Evolutionary conservation across 371 early-diverging fungal species (phyloP), one percentile per base, ranked within the genome.

Genomic region (Smittium culicis): DNA sequence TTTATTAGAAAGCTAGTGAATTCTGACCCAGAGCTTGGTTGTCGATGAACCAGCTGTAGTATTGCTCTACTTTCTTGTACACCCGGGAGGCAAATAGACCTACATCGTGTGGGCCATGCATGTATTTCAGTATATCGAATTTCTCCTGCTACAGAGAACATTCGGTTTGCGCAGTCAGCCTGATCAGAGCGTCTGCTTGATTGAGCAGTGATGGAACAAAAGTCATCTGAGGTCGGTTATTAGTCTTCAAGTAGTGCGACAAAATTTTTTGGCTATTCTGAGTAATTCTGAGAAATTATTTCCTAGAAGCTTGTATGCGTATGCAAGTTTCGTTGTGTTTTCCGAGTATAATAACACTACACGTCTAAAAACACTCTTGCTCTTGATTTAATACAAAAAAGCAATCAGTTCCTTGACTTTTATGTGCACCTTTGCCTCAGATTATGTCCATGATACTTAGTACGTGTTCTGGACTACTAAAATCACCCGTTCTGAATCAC

Each of bases 1-100:
- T 27, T 2, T 71, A 73, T 75, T 1, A 27, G 35, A 55, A 73
- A 72, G 24, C 24, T 17, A 34, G 75, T 73, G 17, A 72, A 75
- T 62, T 79, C 74, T 20, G 56, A 54, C 31, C 64, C 73, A 57
- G 16, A 32, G 3, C 73, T 74, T 29, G 33, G 34, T 71, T 73
- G 57, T 79, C 75, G 8, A 61, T 66, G 16, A 56, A 57, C 16
- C 59, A 59, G 60, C 57, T 70, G 74, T 72, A 74, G 55, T 34
- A 77, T n/a, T 11, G 1, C 31, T 27, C 32, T 1, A 71, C 31
- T 33, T 63, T 8, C 65, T 34, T 69, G 61, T 29, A 68, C 31
- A 54, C 64, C n/a, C 66, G 25, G 0, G 73, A 35, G 1, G 75
- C 77, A 61, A 79, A 79, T 25, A 69, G 71, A 60, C 77, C 77